Conservation (phyloP, 2,329 filamentous ascomycete genomes). For the Chlorencoelia australis region DNA sequence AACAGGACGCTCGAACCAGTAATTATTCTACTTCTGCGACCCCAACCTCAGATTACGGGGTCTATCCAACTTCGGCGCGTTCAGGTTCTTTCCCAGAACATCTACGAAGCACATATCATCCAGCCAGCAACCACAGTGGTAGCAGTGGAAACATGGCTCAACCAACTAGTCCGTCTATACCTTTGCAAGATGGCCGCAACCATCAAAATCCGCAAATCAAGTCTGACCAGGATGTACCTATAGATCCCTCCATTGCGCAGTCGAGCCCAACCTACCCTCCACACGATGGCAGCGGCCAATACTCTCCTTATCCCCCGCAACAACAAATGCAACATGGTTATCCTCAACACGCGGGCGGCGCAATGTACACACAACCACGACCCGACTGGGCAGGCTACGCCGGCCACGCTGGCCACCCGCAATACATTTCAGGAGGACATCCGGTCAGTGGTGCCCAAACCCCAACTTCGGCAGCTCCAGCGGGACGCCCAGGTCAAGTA, state of each 20-base stretch:
- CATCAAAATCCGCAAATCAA: conserved; percentile 70
- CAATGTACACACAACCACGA: conserved; percentile 58
- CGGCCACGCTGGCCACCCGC: conserved; percentile 28
- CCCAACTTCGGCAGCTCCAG: conserved; percentile 44
- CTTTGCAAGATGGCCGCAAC: conserved; percentile 71
- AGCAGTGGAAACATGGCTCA: conserved; percentile 90
- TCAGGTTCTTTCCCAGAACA: conserved; percentile 82
- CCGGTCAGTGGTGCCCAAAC: conserved; percentile 29
- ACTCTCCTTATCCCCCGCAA: conserved; percentile 77
- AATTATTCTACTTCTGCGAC: conserved; percentile 57
- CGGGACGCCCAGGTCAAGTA: conserved; percentile 49
- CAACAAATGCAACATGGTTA: conserved; percentile 82
- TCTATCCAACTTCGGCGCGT: conserved; percentile 65
- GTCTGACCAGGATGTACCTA: conserved; percentile 95
- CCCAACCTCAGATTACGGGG: conserved; percentile 79
- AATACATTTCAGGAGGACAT: conserved; percentile 25
- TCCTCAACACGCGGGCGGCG: conserved; percentile 43
- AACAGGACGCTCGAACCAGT: conserved; percentile 64
- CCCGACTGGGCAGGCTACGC: conserved; percentile 67
- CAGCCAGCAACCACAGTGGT: conserved; percentile 61
- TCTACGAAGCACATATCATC: conserved; percentile 75
- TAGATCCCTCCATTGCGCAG: conserved; percentile 96
- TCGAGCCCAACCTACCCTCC: conserved; percentile 87
- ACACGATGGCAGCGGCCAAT: conserved; percentile 49
- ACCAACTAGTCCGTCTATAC: conserved; percentile 96